Conservation (phyloP, 306 rosid species). For the Cucurbita maxima region DNA sequence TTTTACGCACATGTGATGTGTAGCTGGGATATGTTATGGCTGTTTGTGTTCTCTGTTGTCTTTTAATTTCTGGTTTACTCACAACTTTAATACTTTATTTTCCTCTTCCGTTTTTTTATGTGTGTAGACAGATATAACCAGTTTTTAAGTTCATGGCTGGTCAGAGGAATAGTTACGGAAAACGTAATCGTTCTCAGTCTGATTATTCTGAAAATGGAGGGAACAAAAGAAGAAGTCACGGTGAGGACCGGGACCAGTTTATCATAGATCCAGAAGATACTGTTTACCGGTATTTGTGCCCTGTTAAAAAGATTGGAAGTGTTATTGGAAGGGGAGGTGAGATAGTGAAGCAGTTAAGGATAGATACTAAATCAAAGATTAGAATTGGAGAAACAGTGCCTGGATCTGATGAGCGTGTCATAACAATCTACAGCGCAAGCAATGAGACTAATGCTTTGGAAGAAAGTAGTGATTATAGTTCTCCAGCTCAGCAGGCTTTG, state of each 20-base stretch:
- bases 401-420: constrained; percentile 73
- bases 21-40: neutral
- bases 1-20: neutral
- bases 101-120: neutral
- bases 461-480: constrained; percentile 38
- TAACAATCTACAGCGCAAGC: constrained; percentile 62
- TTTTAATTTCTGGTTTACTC: neutral
- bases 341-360: constrained; percentile 86
- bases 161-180: constrained; percentile 57
- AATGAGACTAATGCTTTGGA: constrained; percentile 59
- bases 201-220: constrained; percentile 58
- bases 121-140: constrained; percentile 6
- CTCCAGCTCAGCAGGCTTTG: constrained; percentile 86
- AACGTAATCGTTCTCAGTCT: constrained; percentile 58
- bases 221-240: constrained; percentile 55
- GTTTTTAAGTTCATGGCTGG: constrained; percentile 39
- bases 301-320: constrained; percentile 75
- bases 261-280: constrained; percentile 72
- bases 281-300: constrained; percentile 73
- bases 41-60: neutral
- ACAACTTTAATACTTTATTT: neutral
- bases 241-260: constrained; percentile 82
- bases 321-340: constrained; percentile 98
- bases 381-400: constrained; percentile 89
- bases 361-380: constrained; percentile 75